Evolutionary conservation across 192 early-diverging fungal species (phyloP).

Genomic region (Coemansia sp.): DNA sequence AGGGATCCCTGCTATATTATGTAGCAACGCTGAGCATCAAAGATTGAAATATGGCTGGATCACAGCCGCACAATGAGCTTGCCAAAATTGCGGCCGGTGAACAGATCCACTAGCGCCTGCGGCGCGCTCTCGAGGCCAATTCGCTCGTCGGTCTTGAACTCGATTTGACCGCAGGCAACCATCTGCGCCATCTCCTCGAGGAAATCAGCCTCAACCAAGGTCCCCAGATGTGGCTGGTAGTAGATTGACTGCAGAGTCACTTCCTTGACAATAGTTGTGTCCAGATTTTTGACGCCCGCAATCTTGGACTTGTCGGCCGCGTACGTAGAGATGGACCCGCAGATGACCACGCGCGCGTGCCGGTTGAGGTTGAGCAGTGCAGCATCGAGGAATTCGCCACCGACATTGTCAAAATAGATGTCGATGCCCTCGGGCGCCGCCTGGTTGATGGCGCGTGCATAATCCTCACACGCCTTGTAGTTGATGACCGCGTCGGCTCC

Average conservation of each 20-base stretch:
- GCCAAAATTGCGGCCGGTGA: slow-evolving; percentile 66
- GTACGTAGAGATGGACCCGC: slow-evolving; percentile 74
- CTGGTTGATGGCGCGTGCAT: slow-evolving; percentile 52
- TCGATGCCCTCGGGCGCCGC: slow-evolving; percentile 75
- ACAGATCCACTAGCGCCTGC: slow-evolving; percentile 59
- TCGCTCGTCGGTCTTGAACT: slow-evolving; percentile 54
- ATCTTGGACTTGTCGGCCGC: slow-evolving; percentile 47
- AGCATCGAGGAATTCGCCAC: slow-evolving; percentile 72
- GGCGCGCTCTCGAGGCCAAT: slow-evolving; percentile 67
- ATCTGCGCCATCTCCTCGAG: slow-evolving; percentile 55
- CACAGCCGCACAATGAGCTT: slow-evolving; percentile 44
- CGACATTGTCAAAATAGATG: slow-evolving; percentile 81
- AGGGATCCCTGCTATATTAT: too few relatives aligned
- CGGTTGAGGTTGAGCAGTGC: slow-evolving; percentile 60
- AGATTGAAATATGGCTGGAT: neutral
- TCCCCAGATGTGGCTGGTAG: slow-evolving; percentile 47
- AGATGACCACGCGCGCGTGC: slow-evolving; percentile 63
- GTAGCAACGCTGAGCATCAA: neutral
- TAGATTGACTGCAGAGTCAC: slow-evolving; percentile 65
- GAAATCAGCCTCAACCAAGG: slow-evolving; percentile 50
- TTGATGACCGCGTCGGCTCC: slow-evolving; percentile 87
- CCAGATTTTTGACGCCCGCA: slow-evolving; percentile 58
- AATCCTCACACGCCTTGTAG: slow-evolving; percentile 70
- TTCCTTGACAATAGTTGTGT: slow-evolving; percentile 54
- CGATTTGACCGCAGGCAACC: slow-evolving; percentile 59